These are phyloP conservation scores for Trametes gibbosa DNA, from an alignment of 768 basidiomycete species.

Conservation along the genomic window DNA sequence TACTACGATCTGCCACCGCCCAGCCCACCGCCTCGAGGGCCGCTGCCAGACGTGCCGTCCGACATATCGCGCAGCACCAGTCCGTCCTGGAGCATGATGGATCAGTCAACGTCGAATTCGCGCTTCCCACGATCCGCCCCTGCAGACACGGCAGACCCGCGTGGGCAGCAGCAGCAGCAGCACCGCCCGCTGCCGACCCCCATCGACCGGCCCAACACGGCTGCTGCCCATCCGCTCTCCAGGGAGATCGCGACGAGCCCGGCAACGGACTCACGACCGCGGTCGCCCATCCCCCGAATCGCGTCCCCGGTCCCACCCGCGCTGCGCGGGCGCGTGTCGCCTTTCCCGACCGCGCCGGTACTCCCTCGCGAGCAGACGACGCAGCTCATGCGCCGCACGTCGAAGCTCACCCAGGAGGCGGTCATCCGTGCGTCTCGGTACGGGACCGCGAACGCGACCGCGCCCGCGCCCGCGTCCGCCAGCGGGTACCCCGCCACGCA, in stretches of 20 bases:
- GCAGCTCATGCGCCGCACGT: constrained; percentile 22
- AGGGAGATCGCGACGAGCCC: constrained; percentile 3
- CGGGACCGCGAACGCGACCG: constrained; percentile 4
- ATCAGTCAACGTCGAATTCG: constrained; percentile 9
- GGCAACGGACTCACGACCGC: not conserved
- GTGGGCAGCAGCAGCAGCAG: constrained; percentile 12
- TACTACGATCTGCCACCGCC: constrained; percentile 27
- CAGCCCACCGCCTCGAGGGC: constrained; percentile 26
- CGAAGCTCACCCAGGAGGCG: constrained; percentile 16
- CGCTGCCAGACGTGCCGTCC: constrained; percentile 23
- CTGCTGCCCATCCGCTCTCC: constrained; percentile 15
- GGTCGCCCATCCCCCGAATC: constrained; percentile 10
- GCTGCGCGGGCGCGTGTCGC: constrained; percentile 19
- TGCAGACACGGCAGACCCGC: constrained; percentile 15
- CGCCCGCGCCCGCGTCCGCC: constrained; percentile 13
- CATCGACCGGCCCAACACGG: constrained; percentile 2
- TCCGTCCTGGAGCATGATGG: constrained; percentile 19
- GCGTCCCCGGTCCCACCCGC: constrained; percentile 9
- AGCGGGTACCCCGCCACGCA: constrained; percentile 17
- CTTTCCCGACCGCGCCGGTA: constrained; percentile 27
- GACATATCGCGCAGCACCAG: constrained; percentile 20
- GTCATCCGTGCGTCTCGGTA: constrained; percentile 2
- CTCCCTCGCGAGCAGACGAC: constrained; percentile 25
- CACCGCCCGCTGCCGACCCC: constrained; percentile 1
- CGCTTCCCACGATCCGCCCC: constrained; percentile 21